Conservation (phyloP, 805 yeast genomes). For the Saccharomyces paradoxus region DNA sequence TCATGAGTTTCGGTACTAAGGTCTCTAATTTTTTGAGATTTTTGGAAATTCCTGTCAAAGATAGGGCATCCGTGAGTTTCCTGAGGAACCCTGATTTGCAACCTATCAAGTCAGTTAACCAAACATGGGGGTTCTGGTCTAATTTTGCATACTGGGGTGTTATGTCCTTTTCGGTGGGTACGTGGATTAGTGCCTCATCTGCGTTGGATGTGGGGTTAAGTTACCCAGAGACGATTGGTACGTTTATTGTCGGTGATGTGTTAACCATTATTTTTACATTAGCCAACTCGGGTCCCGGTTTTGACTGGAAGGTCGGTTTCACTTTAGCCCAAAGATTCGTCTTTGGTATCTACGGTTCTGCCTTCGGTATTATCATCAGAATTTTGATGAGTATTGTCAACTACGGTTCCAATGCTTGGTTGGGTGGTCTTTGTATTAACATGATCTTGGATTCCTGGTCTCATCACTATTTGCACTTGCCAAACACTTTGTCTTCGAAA, state of each 20-base stretch:
- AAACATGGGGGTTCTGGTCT: constrained; percentile 36
- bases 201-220: constrained; percentile 38
- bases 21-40: constrained; percentile 4
- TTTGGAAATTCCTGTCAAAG: constrained; percentile 28
- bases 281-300: constrained; percentile 42
- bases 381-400: constrained; percentile 40
- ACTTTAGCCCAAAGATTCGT: constrained; percentile 39
- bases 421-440: constrained; percentile 37
- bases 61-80: constrained; percentile 26
- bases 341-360: constrained; percentile 41
- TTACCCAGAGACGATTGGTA: constrained; percentile 39
- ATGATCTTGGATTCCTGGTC: constrained; percentile 36
- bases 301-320: constrained; percentile 42
- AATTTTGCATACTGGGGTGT: constrained; percentile 40
- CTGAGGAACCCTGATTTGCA: constrained; percentile 31
- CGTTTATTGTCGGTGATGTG: constrained; percentile 40
- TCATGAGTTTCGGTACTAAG: not conserved
- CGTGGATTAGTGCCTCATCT: constrained; percentile 41
- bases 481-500: constrained; percentile 27
- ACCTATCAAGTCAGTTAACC: constrained; percentile 21
- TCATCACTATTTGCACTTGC: constrained; percentile 30
- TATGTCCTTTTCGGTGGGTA: constrained; percentile 37
- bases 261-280: constrained; percentile 38
- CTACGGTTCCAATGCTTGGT: constrained; percentile 40
- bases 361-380: constrained; percentile 35